These are phyloP conservation scores for Selaginella tamariscina DNA, from an alignment of 75 land plant genomes.

Conservation along the genomic window DNA sequence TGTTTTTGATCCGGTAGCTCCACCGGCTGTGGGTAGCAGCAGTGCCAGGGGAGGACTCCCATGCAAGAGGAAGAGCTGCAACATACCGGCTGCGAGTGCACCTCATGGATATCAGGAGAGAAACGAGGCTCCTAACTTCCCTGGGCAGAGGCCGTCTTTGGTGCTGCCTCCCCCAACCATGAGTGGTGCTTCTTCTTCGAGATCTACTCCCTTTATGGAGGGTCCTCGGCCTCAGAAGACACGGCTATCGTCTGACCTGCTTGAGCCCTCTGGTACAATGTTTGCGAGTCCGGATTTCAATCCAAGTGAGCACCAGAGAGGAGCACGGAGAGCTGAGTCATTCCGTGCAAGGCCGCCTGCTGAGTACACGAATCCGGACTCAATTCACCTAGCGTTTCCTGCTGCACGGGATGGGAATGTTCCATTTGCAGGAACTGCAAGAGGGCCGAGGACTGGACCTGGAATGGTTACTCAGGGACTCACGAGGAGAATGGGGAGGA, in stretches of 20 bases:
- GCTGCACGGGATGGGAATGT: too few species aligned
- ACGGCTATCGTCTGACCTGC: not conserved
- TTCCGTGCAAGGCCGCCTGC: too few species aligned
- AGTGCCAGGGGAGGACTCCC: not conserved
- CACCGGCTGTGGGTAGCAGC: not conserved
- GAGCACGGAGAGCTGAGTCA: too few species aligned
- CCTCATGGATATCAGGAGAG: not conserved
- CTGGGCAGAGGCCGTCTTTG: not conserved
- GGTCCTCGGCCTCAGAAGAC: not conserved
- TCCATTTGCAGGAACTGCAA: not conserved
- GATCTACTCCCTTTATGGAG: not conserved
- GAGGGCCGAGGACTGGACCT: not conserved
- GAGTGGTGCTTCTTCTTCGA: not conserved
- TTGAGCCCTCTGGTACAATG: not conserved
- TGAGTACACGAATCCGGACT: too few species aligned
- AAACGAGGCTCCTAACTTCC: not conserved
- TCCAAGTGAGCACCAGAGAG: too few species aligned
- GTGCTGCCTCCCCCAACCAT: not conserved
- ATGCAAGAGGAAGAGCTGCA: not conserved
- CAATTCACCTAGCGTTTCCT: too few species aligned
- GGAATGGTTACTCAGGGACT: not conserved
- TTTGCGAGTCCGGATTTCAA: not conserved
- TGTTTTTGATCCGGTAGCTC: not conserved
- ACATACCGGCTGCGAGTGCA: not conserved
- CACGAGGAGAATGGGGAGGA: not conserved